Evolutionary conservation across 2,329 filamentous ascomycete species (phyloP), one percentile per base, ranked within the genome.

Genomic region (Diaporthe velutina): DNA sequence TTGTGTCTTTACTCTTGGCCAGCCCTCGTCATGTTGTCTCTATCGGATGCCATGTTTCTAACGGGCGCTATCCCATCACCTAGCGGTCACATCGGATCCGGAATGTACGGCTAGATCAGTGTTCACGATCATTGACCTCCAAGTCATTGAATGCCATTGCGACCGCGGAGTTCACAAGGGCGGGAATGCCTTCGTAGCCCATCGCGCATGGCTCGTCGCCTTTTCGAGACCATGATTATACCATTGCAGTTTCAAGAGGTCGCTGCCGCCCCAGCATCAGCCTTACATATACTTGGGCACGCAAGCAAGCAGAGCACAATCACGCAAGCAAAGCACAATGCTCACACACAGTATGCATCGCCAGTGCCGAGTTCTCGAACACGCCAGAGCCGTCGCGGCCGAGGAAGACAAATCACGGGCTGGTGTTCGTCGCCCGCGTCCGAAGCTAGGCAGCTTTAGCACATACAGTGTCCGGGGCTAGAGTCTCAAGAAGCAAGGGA

Each of bases 401-500:
- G 45, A 73, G 19, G 17, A 66, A 66, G 25, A 72, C 35, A 61
- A 54, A 33, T 55, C 45, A 54, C 54, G 60, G 33, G 25, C 40
- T 55, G 35, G 28, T 58, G 22, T 9, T 57, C 15, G n/a, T 40
- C 19, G 48, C 60, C 60, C 48, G 60, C 42, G 60, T 67, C 57
- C 50, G 71, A 40, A 28, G 48, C 58, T 67, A 55, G 48, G 58
- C 71, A 28, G 60, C 28, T 54, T 28, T 48, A 45, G 38, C 22
- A 54, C 50, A 68, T 73, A 73, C 71, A 73, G 71, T 73, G 71
- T 38, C 50, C 61, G 60, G 30, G 64, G 40, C 60, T 73, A 58
- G 54, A 72, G 71, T 66, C 58, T 68, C 71, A 45, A 25, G 33
- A 50, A 50, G 64, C 48, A 68, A 54, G 64, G 64, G 42, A 54